Percentiles rank a stretch among this genome's conserved stretches.
These are phyloP conservation scores for Aspergillus transmontanensis DNA, from an alignment of 2,329 filamentous ascomycete genomes.

Conservation along the genomic window DNA sequence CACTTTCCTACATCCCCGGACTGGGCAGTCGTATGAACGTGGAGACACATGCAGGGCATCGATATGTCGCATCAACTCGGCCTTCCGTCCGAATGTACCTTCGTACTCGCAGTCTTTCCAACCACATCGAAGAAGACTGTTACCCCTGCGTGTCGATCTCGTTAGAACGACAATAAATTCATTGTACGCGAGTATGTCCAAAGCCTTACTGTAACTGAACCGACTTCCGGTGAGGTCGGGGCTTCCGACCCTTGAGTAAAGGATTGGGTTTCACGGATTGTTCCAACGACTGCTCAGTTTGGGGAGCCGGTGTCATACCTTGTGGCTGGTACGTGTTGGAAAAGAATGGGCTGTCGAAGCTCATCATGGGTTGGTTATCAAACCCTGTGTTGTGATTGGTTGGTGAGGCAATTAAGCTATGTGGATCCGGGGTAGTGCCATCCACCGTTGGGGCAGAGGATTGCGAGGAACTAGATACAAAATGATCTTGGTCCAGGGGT, in stretches of 20 bases:
- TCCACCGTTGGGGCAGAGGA: not conserved
- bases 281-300: not conserved
- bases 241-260: rapidly evolving
- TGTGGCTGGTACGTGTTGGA: too few relatives aligned
- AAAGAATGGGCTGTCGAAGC: too few relatives aligned
- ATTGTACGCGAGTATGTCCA: too few relatives aligned
- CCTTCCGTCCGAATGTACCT: not conserved
- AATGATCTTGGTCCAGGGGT: not conserved
- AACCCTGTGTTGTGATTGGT: rapidly evolving
- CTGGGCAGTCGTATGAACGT: not conserved
- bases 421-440: not conserved
- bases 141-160: not conserved
- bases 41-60: not conserved
- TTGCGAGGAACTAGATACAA: not conserved
- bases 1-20: not conserved
- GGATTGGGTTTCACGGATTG: not conserved
- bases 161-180: too few relatives aligned
- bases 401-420: not conserved
- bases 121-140: not conserved
- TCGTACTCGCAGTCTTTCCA: not conserved
- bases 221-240: not conserved
- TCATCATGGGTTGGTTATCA: not conserved
- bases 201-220: not conserved
- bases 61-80: not conserved
- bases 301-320: not conserved